Conservation (phyloP, 768 basidiomycete species). For the Serendipita sp. region DNA sequence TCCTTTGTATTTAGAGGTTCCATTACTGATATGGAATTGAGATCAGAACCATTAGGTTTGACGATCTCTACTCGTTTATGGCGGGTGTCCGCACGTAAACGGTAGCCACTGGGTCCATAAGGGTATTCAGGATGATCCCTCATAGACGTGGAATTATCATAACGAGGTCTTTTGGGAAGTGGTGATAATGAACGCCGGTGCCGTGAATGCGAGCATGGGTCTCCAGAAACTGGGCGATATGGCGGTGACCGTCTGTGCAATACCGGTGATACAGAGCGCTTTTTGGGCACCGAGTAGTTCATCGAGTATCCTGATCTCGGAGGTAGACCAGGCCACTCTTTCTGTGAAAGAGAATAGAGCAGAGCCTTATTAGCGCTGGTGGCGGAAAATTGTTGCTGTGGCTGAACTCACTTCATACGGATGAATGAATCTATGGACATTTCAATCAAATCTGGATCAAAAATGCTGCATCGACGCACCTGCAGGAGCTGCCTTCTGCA, state of each 20-base stretch:
- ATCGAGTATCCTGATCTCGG: conserved; percentile 5
- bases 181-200: too few relatives aligned
- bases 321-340: conserved; percentile 13
- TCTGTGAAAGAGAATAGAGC: conserved; percentile 3
- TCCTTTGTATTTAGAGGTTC: too few relatives aligned
- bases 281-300: too few relatives aligned
- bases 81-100: too few relatives aligned
- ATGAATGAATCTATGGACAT: background rate
- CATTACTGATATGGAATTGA: too few relatives aligned
- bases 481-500: conserved; percentile 31
- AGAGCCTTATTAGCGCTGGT: conserved; percentile 5
- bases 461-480: conserved; percentile 21
- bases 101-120: too few relatives aligned
- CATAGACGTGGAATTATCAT: too few relatives aligned
- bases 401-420: background rate
- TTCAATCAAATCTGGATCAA: conserved; percentile 10
- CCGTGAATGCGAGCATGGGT: background rate
- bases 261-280: too few relatives aligned
- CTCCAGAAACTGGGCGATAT: background rate
- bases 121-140: too few relatives aligned
- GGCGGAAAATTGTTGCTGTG: background rate
- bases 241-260: background rate
- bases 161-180: too few relatives aligned
- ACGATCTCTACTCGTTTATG: too few relatives aligned
- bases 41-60: too few relatives aligned